Evolutionary conservation across 176 grass and related monocot genomes (phyloP).

Genomic region (Themeda triandra): DNA sequence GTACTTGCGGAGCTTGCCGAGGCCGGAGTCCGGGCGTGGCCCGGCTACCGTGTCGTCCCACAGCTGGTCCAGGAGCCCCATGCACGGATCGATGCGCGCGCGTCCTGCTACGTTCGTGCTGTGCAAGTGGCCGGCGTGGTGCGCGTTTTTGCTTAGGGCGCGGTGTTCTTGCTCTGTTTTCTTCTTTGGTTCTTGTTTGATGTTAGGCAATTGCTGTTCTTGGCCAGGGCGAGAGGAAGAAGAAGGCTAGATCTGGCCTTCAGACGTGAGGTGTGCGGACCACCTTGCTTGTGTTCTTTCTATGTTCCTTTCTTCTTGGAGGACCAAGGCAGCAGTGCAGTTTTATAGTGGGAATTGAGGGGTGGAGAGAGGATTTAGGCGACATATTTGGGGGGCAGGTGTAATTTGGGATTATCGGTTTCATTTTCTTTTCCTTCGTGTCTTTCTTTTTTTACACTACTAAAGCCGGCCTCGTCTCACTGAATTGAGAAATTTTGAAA

Average conservation of each 20-base stretch:
- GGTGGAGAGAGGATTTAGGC: conserved; percentile 28
- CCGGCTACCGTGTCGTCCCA: conserved; percentile 97
- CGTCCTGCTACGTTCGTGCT: conserved; percentile 7
- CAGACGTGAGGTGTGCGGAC: neutral
- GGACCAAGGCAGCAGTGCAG: neutral
- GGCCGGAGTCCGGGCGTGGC: conserved; percentile 72
- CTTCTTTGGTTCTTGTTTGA: neutral
- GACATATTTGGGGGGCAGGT: conserved; percentile 30
- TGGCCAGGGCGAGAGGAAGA: neutral
- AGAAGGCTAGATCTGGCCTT: neutral
- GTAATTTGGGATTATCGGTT: conserved; percentile 13
- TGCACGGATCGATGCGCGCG: neutral
- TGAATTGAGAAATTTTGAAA: too few relatives aligned
- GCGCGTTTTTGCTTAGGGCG: neutral
- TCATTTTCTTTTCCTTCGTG: neutral
- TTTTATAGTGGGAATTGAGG: conserved; percentile 24
- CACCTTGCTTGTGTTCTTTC: neutral
- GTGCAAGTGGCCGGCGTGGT: neutral
- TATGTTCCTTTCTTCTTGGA: conserved; percentile 32
- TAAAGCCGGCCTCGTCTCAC: neutral
- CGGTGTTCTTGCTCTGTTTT: neutral
- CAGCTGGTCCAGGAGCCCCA: conserved; percentile 86
- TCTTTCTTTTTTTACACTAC: too few relatives aligned
- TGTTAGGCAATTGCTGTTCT: neutral
- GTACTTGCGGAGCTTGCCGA: conserved; percentile 87